phyloP scores from a whole-genome alignment of 225 moss, liverwort and hornwort species.

The Polytrichum commune region DNA sequence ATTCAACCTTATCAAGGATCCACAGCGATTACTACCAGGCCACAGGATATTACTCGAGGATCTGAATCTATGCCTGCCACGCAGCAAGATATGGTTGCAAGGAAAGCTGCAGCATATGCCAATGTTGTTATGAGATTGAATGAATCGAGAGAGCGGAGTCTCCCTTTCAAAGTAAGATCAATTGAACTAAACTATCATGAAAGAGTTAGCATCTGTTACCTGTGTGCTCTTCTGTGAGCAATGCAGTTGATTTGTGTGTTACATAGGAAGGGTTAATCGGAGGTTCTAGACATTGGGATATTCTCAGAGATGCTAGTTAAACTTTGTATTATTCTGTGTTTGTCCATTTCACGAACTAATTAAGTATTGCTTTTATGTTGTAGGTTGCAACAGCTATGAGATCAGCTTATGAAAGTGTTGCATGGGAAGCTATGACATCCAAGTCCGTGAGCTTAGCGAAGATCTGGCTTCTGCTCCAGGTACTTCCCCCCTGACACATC shows the following conservation, averaged over 20 bases:
- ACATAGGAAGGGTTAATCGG: too few relatives aligned
- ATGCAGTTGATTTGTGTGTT: too few relatives aligned
- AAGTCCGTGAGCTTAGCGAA: conserved; percentile 83
- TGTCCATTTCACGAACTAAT: too few relatives aligned
- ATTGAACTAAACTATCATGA: too few relatives aligned
- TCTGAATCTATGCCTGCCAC: conserved; percentile 44
- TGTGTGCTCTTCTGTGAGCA: too few relatives aligned
- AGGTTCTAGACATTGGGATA: too few relatives aligned
- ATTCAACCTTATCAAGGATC: conserved; percentile 61
- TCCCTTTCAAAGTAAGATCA: conserved; percentile 75
- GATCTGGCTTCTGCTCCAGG: conserved; percentile 93
- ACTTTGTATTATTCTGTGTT: too few relatives aligned
- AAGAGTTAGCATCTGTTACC: too few relatives aligned
- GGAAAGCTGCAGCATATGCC: conserved; percentile 75
- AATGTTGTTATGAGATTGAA: conserved; percentile 73
- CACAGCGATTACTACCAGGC: conserved; percentile 33
- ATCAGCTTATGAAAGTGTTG: conserved; percentile 66
- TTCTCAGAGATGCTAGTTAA: too few relatives aligned
- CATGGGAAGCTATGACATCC: conserved; percentile 46
- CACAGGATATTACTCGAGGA: conserved; percentile 37
- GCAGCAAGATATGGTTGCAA: conserved; percentile 54
- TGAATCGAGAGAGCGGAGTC: conserved; percentile 78
- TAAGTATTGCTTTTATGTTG: too few relatives aligned
- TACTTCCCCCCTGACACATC: conserved; percentile 9
- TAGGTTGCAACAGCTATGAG: conserved; percentile 71